A percentile compares a stretch with the other conserved stretches of the same genome.
Evolutionary conservation across 1,284 basidiomycete genomes (phyloP).

Genomic region (Exobasidium rhododendri): DNA sequence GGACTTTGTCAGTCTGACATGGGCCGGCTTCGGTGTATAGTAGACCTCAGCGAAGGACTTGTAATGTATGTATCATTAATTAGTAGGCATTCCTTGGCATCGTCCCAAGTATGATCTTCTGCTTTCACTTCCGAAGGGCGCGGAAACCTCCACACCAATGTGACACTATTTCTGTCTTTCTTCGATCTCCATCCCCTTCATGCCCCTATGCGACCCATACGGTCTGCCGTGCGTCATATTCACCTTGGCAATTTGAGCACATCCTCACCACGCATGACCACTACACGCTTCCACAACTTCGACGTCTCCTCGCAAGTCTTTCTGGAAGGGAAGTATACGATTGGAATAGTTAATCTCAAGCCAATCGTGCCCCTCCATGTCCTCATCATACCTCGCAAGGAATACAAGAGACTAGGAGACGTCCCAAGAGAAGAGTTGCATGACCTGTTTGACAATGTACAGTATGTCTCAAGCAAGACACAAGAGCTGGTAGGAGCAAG

Average conservation of each 20-base stretch:
- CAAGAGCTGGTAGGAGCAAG: constrained; percentile 40
- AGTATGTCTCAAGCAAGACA: constrained; percentile 19
- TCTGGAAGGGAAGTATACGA: not conserved
- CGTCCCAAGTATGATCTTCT: not conserved
- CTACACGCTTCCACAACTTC: constrained; percentile 3
- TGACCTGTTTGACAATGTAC: constrained; percentile 27
- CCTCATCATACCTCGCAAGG: constrained; percentile 41
- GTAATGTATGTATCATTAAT: no score
- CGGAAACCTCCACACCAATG: not conserved
- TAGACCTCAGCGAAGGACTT: no score
- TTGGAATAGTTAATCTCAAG: constrained; percentile 51
- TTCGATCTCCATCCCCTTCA: no score
- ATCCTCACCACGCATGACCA: not conserved
- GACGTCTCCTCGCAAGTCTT: constrained; percentile 14
- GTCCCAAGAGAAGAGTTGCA: constrained; percentile 27
- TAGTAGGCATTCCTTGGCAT: not conserved
- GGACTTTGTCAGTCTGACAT: constrained; percentile 46
- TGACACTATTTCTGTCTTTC: not conserved
- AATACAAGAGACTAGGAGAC: constrained; percentile 36
- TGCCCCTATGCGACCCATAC: no score
- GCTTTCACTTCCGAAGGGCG: no score
- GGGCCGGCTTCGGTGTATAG: constrained; percentile 51
- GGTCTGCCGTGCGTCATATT: no score
- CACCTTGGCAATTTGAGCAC: no score
- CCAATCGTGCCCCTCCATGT: constrained; percentile 52